These are phyloP conservation scores for Aphanomyces astaci DNA, from an alignment of 352 stramenopile genomes.

Conservation along the genomic window DNA sequence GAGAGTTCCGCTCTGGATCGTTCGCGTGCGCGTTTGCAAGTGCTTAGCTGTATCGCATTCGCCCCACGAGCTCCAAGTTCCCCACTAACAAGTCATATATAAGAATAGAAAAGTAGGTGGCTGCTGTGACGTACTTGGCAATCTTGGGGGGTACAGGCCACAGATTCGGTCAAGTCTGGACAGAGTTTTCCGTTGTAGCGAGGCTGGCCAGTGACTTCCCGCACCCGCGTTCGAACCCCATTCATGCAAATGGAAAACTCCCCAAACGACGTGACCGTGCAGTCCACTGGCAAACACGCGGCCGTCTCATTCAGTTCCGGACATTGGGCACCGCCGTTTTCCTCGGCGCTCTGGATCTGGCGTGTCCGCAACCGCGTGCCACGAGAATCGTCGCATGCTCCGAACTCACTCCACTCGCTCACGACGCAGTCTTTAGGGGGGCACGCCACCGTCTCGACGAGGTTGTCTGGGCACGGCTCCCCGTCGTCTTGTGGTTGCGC, in stretches of 20 bases:
- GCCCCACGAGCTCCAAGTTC: conserved; percentile 40
- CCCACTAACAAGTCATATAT: conserved; percentile 33
- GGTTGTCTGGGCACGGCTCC: conserved; percentile 25
- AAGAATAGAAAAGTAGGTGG: too few species aligned
- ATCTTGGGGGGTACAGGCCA: conserved; percentile 43
- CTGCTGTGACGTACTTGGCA: conserved; percentile 30
- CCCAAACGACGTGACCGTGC: conserved; percentile 33
- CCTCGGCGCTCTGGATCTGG: conserved; percentile 27
- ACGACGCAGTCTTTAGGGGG: conserved; percentile 38
- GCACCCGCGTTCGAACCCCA: conserved; percentile 36
- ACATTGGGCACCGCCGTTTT: conserved; percentile 45
- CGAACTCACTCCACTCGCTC: conserved; percentile 38
- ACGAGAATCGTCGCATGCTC: conserved; percentile 32
- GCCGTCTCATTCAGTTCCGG: conserved; percentile 31
- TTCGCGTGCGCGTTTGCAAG: conserved; percentile 29
- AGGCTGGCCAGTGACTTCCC: conserved; percentile 26
- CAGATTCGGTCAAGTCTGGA: conserved; percentile 37
- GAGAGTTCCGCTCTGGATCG: conserved; percentile 28
- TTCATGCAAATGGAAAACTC: conserved; percentile 45
- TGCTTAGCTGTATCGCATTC: conserved; percentile 33
- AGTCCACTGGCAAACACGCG: conserved; percentile 47
- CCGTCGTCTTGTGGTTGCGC: conserved; percentile 35
- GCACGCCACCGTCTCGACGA: conserved; percentile 34
- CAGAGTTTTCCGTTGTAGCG: conserved; percentile 35
- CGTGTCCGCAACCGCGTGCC: conserved; percentile 39